Conservation (phyloP, 306 rosid species). For the Quercus cerris region DNA sequence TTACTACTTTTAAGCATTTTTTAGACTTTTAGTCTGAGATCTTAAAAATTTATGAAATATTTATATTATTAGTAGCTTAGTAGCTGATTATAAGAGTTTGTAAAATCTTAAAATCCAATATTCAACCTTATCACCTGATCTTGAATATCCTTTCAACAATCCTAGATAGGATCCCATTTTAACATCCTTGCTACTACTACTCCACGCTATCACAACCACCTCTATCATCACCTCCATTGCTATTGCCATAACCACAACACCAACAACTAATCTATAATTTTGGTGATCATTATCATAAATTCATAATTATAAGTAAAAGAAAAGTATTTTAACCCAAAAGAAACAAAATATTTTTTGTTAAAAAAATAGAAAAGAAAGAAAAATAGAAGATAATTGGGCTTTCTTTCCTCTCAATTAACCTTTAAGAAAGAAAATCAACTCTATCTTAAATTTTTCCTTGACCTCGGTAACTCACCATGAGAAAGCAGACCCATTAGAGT, state of each 20-base stretch:
- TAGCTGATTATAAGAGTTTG: too few relatives aligned
- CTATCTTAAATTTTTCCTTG: background rate
- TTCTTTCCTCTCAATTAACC: background rate
- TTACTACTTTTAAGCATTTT: too few relatives aligned
- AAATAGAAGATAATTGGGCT: background rate
- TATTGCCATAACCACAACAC: background rate
- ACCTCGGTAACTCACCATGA: slow-evolving; percentile 47
- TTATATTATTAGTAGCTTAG: too few relatives aligned
- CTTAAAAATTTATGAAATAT: too few relatives aligned
- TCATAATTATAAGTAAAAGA: background rate
- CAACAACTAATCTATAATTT: background rate
- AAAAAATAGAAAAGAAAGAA: background rate
- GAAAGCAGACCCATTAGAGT: slow-evolving; percentile 66
- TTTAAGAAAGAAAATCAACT: background rate
- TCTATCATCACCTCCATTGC: background rate
- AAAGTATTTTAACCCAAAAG: background rate
- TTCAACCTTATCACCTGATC: too few relatives aligned
- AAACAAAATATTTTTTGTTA: background rate
- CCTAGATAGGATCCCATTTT: too few relatives aligned
- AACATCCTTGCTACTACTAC: background rate
- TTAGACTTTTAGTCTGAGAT: too few relatives aligned
- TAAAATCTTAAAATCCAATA: too few relatives aligned
- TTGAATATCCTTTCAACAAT: too few relatives aligned
- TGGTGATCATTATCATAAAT: background rate
- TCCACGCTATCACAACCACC: background rate